phyloP scores from a whole-genome alignment of 2,329 filamentous ascomycete species.

The Xylaria polymorpha region DNA sequence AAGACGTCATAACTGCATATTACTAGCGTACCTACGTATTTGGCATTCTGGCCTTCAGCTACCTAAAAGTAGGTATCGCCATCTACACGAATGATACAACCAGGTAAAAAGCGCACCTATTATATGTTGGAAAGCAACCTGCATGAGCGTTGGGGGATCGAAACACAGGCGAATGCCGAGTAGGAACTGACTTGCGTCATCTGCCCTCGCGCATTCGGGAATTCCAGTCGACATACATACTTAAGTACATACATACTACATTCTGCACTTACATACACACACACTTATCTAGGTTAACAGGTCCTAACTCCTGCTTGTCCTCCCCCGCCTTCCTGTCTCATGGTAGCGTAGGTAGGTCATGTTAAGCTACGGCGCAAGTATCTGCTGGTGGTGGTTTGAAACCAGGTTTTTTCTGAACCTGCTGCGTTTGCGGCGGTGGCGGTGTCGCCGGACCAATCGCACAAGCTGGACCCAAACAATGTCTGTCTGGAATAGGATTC shows the following conservation, averaged over 20 bases:
- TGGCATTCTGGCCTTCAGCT: background rate
- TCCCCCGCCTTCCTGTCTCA: constrained; percentile 6
- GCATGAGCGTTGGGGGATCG: constrained; percentile 31
- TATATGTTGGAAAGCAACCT: constrained; percentile 7
- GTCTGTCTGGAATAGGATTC: background rate
- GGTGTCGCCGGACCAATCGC: constrained; percentile 34
- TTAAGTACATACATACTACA: background rate
- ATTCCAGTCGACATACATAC: background rate
- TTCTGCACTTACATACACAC: background rate
- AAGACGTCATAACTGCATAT: background rate
- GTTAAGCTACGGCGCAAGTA: constrained; percentile 10
- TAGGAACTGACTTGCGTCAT: constrained; percentile 29
- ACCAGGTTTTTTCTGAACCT: constrained; percentile 10
- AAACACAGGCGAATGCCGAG: constrained; percentile 38
- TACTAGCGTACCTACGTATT: background rate
- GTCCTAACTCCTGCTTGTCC: background rate
- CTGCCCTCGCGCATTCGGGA: constrained; percentile 9
- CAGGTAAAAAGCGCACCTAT: background rate
- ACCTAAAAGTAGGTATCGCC: no score
- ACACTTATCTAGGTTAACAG: background rate
- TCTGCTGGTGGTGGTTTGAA: constrained; percentile 1
- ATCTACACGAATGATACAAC: background rate
- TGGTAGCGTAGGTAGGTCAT: background rate
- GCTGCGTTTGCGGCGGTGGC: constrained; percentile 25
- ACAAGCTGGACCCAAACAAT: background rate